phyloP scores from a whole-genome alignment of 768 basidiomycete species.

The Sarcomyxa edulis region DNA sequence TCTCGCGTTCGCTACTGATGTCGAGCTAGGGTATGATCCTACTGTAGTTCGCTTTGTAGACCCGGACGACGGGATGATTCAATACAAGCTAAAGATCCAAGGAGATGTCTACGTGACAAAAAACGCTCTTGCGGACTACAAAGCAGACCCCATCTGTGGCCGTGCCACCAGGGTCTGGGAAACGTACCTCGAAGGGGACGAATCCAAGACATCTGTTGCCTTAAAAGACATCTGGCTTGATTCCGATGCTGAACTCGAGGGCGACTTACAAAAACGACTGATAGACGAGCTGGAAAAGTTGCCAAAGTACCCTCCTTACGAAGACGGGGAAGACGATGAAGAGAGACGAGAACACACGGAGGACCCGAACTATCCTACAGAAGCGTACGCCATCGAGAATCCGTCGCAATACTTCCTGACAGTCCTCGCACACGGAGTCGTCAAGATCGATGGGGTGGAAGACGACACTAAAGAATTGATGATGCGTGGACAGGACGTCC shows the following conservation, averaged over 20 bases:
- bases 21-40: constrained; percentile 2
- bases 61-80: background rate
- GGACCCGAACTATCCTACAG: background rate
- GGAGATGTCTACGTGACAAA: background rate
- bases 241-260: background rate
- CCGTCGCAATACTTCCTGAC: constrained; percentile 2
- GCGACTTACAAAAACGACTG: background rate
- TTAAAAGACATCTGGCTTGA: background rate
- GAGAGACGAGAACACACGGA: background rate
- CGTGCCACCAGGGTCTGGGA: constrained; percentile 10
- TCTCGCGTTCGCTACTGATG: constrained; percentile 1
- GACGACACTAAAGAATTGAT: background rate
- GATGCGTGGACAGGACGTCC: background rate
- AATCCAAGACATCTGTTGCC: no score
- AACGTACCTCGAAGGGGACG: background rate
- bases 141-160: constrained; percentile 1
- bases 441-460: background rate
- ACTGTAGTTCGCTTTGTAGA: background rate
- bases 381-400: no score
- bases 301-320: no score
- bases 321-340: background rate
- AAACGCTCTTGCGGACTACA: background rate
- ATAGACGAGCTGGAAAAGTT: background rate
- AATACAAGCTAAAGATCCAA: background rate
- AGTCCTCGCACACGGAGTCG: background rate